Evolutionary conservation across 2,329 filamentous ascomycete genomes (phyloP), one percentile per base, ranked within the genome.

Genomic region (Diaporthe batatas): DNA sequence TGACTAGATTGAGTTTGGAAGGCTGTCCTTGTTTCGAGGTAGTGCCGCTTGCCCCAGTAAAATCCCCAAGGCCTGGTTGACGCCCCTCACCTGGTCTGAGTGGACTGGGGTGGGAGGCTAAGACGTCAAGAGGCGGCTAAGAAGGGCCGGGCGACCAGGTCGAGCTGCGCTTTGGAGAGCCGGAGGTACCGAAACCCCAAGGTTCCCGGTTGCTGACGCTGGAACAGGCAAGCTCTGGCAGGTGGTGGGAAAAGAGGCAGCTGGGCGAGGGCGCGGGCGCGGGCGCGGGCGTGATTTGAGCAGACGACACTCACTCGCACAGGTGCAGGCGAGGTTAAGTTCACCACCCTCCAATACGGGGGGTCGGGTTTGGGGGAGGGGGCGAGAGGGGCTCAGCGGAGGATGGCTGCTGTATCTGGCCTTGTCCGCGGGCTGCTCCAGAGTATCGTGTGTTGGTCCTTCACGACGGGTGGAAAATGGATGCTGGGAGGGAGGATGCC

Each of bases 121-220:
- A 70, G 59, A 72, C 71, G 71, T 72, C 71, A 70, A 67, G 71
- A 70, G 68, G 55, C 64, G 62, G 39, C 58, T 36, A 58, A 51
- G 51, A 49, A 58, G 49, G 49, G 59, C 58, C 55, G 36, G 34
- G 34, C 21, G 29, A 32, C 62, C 36, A 49, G 44, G 18, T 62
- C 21, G 54, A 29, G 49, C 68, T 42, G 54, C 42, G 14, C 36
- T 59, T 59, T 42, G 34, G 47, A 53, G 32, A 62, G 29, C 62
- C 59, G 59, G 58, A 57, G 70, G 47, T 36, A 68, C 39, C 49
- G 39, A 39, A 51, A 47, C 25, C 49, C 49, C 18, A 44, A 29
- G 59, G n/a, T 68, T 68, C 39, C 58, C 23, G 44, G 44, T 57
- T 58, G 58, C 36, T 65, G 70, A 54, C 42, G n/a, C 36, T 12